phyloP scores from a whole-genome alignment of 345 rosid genomes.

The Theobroma cacao region DNA sequence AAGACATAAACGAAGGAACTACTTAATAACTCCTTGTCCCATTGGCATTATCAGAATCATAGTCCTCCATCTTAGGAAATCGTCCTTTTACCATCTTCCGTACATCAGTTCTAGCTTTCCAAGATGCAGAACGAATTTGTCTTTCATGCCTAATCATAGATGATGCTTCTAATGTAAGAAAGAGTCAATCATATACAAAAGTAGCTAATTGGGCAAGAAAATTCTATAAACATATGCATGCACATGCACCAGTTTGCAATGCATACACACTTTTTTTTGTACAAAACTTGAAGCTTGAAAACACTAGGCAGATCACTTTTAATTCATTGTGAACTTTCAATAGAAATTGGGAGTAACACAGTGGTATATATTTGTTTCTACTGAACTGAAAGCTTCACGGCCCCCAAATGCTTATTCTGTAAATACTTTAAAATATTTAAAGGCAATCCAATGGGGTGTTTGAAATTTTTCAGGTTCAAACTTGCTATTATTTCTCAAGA shows the following conservation, averaged over 20 bases:
- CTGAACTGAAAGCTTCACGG: not conserved
- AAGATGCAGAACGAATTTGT: slow-evolving; percentile 23
- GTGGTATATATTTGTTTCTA: not conserved
- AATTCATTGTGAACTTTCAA: not conserved
- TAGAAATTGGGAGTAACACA: not conserved
- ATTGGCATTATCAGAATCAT: slow-evolving; percentile 24
- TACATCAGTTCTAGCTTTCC: slow-evolving; percentile 30
- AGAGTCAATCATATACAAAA: not conserved
- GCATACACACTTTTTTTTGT: not conserved
- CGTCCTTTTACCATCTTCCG: slow-evolving; percentile 29
- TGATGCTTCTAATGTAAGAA: not conserved
- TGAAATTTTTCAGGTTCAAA: not conserved
- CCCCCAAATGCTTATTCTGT: not conserved
- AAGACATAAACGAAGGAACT: not conserved
- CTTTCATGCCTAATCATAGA: slow-evolving; percentile 33
- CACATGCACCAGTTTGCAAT: too few relatives aligned
- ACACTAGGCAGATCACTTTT: not conserved
- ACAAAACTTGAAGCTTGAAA: not conserved
- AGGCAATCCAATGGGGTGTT: not conserved
- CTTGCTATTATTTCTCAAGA: not conserved
- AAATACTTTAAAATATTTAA: too few relatives aligned
- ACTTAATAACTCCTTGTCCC: slow-evolving; percentile 25
- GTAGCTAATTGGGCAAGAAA: not conserved
- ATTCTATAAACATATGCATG: not conserved
- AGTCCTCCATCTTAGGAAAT: slow-evolving; percentile 25